Conservation (phyloP, 2,329 filamentous ascomycete species). For the Mollisiaceae sp. region DNA sequence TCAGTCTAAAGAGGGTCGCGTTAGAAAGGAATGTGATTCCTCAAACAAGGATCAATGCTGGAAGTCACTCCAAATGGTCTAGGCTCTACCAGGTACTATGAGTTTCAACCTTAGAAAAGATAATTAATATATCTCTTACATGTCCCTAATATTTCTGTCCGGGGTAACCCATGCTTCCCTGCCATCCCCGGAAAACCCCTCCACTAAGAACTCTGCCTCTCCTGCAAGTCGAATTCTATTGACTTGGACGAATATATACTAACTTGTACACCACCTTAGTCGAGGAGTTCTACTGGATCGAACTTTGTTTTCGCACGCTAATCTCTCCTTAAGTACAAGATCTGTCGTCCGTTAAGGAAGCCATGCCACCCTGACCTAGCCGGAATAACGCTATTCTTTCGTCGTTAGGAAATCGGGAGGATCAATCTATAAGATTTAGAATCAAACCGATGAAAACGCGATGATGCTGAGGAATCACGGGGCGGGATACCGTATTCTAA, state of each 20-base stretch:
- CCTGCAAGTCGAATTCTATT: too few relatives aligned
- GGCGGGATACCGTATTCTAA: background rate
- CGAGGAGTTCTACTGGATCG: too few relatives aligned
- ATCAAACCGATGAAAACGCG: background rate
- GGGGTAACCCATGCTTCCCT: background rate
- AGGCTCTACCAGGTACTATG: background rate
- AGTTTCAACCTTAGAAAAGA: background rate
- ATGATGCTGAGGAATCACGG: background rate
- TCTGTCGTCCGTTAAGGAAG: too few relatives aligned
- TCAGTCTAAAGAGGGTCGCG: background rate
- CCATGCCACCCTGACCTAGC: background rate
- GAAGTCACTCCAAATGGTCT: background rate
- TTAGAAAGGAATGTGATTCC: background rate
- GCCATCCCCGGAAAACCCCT: background rate
- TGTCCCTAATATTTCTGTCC: background rate
- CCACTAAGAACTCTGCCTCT: too few relatives aligned
- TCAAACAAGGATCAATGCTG: background rate
- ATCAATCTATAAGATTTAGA: background rate
- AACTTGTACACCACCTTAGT: too few relatives aligned
- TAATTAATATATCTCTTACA: too few relatives aligned
- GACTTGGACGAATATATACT: too few relatives aligned
- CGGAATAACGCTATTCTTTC: background rate
- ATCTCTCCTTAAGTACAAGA: too few relatives aligned
- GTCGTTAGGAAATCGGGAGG: background rate
- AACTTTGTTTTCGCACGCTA: too few relatives aligned